Evolutionary conservation across 176 grass and related monocot genomes (phyloP), one percentile per base, ranked within the genome.

Genomic region (Ananas comosus): DNA sequence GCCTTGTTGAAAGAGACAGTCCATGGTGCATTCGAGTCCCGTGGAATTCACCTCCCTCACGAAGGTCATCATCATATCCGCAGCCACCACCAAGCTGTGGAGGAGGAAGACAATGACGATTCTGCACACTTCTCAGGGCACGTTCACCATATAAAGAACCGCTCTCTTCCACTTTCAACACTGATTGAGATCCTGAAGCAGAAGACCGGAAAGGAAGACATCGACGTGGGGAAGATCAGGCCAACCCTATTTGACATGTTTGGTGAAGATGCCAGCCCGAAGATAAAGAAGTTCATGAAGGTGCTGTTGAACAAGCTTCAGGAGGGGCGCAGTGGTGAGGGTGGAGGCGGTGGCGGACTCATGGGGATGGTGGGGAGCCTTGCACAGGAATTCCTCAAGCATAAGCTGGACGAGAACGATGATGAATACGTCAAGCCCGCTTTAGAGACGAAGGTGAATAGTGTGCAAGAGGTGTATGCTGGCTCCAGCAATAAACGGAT

Each of bases 281-380:
- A 92, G 74, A 72, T 97, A 13, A 97, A 97, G 88, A 90, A 78
- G 71, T 92, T 97, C 82, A 77, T 97, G 84, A 90, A 92, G 78
- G 61, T 70, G 52, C 68, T 88, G 59, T 61, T 86, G 9, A 78
- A 58, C 67, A 91, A 83, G 67, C 71, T 92, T 51, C 89, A 83
- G 64, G 53, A 77, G 17, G 79, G 82, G 10, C 77, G 71, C 19
- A 66, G 74, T 6, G 72, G 19, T 1, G 82, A 86, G 70, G 48
- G 72, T 18, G 4, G 33, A 42, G 42, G 83, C 67, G 70, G 68
- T 16, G 77, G 70, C 12, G 50, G 83, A 1, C 61, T 86, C 13
- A 69, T 85, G 76, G 73, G 85, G 59, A 70, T 91, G 53, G 64
- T 86, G 25, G 83, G 82, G 12, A 68, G 77, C 13, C 66, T 96